A percentile compares a stretch with the other conserved stretches of the same genome.
Evolutionary conservation across 345 rosid genomes (phyloP).

Genomic region (Eucalyptus guilfoylei): DNA sequence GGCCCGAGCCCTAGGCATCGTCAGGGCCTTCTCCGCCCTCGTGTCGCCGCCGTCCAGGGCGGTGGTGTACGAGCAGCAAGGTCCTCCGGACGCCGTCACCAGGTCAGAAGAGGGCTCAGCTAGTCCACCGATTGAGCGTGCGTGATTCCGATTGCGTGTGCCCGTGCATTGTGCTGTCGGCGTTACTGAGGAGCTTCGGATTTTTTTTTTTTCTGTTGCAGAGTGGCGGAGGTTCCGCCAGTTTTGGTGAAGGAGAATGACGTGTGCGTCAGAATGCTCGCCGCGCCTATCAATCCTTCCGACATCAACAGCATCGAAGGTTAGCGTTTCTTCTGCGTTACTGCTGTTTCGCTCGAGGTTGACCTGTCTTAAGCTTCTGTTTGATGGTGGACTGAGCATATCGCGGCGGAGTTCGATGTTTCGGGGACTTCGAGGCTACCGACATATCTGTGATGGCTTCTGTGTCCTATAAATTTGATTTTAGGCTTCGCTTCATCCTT

Average conservation of each 20-base stretch:
- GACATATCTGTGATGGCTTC: background rate
- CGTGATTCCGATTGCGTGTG: background rate
- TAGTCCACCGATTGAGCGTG: background rate
- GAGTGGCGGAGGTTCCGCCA: slow-evolving; percentile 56
- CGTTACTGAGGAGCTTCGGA: background rate
- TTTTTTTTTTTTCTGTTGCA: background rate
- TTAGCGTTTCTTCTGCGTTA: background rate
- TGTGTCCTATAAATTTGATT: background rate
- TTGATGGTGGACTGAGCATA: background rate
- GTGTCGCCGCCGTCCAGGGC: slow-evolving; percentile 82
- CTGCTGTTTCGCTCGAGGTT: background rate
- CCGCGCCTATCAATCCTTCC: slow-evolving; percentile 86
- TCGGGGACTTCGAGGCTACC: background rate
- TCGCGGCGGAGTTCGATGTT: background rate
- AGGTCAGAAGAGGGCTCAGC: slow-evolving; percentile 12
- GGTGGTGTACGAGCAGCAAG: slow-evolving; percentile 70
- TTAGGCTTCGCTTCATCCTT: background rate
- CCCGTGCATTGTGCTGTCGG: background rate
- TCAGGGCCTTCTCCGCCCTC: slow-evolving; percentile 40
- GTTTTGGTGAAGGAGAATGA: slow-evolving; percentile 65
- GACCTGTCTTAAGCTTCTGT: background rate
- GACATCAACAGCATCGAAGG: slow-evolving; percentile 91
- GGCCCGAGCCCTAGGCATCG: background rate
- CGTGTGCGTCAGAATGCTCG: slow-evolving; percentile 84
- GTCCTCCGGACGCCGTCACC: slow-evolving; percentile 71